Evolutionary conservation across 164 flowering plant genomes (phyloP).

Genomic region (Stephania japonica): DNA sequence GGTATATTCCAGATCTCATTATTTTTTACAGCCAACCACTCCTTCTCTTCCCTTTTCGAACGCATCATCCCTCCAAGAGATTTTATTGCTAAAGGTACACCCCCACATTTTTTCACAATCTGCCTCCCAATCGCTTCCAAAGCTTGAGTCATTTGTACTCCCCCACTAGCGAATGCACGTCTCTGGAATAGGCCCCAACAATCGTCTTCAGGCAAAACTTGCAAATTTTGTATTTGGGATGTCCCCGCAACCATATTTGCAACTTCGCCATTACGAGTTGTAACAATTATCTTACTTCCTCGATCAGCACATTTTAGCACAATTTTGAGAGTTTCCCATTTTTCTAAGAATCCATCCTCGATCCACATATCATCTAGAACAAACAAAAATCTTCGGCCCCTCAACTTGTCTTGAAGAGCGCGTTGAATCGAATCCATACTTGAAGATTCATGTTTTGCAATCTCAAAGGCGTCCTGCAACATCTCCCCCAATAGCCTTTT

Average conservation of each 20-base stretch:
- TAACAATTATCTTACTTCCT: constrained; percentile 4
- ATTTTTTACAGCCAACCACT: neutral
- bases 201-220: neutral
- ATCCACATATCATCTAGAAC: constrained; percentile 5
- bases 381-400: neutral
- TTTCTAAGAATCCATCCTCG: neutral
- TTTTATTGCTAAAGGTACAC: too few relatives aligned
- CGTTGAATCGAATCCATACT: neutral
- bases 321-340: neutral
- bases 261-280: neutral
- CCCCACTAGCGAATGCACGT: too few relatives aligned
- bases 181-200: neutral
- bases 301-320: neutral
- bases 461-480: neutral
- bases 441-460: neutral
- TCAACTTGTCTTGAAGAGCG: neutral
- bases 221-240: neutral
- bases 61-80: too few relatives aligned
- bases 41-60: neutral
- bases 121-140: too few relatives aligned
- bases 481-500: neutral
- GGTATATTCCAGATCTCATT: neutral
- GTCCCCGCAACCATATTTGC: neutral
- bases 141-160: too few relatives aligned
- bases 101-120: too few relatives aligned